Evolutionary conservation across 768 basidiomycete genomes (phyloP).

Genomic region (Rhizopogon roseolus): DNA sequence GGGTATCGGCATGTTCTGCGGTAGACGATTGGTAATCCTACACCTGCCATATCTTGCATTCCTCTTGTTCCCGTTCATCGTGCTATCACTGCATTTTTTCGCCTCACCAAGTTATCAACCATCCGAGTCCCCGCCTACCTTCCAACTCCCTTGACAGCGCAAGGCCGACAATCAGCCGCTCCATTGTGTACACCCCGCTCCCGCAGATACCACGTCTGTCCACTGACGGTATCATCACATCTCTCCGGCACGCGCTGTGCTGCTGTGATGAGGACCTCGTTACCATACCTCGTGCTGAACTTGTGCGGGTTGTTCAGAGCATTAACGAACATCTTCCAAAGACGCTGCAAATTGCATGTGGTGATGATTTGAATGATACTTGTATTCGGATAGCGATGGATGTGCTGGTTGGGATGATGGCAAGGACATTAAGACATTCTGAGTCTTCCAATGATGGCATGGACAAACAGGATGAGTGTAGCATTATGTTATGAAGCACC

Average conservation of each 20-base stretch:
- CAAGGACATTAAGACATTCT: neutral
- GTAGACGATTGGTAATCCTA: too few relatives aligned
- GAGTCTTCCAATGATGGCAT: neutral
- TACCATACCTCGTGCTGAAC: constrained; percentile 51
- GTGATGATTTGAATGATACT: constrained; percentile 32
- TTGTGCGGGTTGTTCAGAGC: constrained; percentile 45
- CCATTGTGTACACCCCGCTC: neutral
- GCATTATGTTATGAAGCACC: neutral
- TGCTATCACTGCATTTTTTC: too few relatives aligned
- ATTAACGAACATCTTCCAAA: constrained; percentile 57
- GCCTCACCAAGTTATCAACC: neutral
- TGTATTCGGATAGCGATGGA: constrained; percentile 55
- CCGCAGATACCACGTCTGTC: constrained; percentile 48
- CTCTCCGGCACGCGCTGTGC: constrained; percentile 55
- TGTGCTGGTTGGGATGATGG: constrained; percentile 51
- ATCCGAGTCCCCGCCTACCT: constrained; percentile 1
- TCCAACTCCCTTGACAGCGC: constrained; percentile 13
- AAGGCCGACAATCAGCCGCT: constrained; percentile 2
- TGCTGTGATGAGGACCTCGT: constrained; percentile 73
- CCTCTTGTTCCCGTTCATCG: too few relatives aligned
- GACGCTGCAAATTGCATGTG: constrained; percentile 43
- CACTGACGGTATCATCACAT: constrained; percentile 56
- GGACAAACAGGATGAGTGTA: neutral
- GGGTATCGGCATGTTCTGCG: too few relatives aligned
- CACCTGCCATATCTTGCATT: too few relatives aligned